A percentile compares a stretch with the other conserved stretches of the same genome.
Evolutionary conservation across 352 stramenopile species (phyloP).

Genomic region (Blastocystis sp.): DNA sequence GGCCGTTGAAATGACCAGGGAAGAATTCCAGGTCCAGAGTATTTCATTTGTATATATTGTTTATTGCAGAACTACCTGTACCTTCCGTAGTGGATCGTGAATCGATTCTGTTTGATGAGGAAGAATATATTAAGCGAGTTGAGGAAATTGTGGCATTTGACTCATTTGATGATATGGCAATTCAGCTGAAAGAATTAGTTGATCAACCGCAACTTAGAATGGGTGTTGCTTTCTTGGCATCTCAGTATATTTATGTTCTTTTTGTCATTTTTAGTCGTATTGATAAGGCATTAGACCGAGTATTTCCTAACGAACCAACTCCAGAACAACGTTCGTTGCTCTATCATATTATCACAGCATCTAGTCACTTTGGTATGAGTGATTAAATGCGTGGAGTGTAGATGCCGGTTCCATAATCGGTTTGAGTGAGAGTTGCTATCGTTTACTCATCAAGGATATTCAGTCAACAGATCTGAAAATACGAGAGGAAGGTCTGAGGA

Average conservation of each 20-base stretch:
- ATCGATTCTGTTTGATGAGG: background rate
- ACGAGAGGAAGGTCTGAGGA: too few species aligned
- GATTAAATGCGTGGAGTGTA: too few species aligned
- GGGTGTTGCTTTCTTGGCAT: too few species aligned
- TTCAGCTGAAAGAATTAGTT: background rate
- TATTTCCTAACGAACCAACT: background rate
- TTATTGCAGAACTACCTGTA: background rate
- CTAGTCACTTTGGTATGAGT: too few species aligned
- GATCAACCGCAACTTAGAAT: too few species aligned
- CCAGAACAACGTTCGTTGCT: too few species aligned
- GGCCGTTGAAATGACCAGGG: slow-evolving; percentile 63
- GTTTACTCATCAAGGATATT: too few species aligned
- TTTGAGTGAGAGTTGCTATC: too few species aligned
- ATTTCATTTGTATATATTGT: background rate
- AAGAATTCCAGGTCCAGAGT: slow-evolving; percentile 63
- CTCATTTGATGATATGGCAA: background rate
- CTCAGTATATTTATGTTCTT: too few species aligned
- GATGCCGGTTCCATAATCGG: too few species aligned
- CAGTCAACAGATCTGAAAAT: too few species aligned
- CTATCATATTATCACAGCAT: too few species aligned
- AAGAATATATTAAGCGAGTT: background rate
- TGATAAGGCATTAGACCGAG: background rate
- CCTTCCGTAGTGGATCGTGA: background rate
- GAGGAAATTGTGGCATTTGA: background rate
- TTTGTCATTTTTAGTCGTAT: background rate